Evolutionary conservation across 441 rosid species (phyloP).

Genomic region (Erodium texanum): DNA sequence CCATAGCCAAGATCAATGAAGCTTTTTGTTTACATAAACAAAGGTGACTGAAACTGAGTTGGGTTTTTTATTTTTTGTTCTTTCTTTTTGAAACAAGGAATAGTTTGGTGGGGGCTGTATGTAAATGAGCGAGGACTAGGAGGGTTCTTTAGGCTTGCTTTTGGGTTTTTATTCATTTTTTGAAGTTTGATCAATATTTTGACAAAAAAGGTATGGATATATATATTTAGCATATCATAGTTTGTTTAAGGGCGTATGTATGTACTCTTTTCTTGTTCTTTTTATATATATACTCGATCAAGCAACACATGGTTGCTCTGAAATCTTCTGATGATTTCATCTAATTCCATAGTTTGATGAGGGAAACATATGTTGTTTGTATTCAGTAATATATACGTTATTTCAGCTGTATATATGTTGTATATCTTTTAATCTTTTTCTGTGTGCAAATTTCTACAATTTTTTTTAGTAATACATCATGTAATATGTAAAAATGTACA

Average conservation of each 20-base stretch:
- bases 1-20: background rate
- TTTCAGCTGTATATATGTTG: no score
- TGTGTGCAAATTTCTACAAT: no score
- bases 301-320: background rate
- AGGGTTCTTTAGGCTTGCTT: background rate
- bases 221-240: background rate
- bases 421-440: no score
- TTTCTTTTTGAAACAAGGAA: background rate
- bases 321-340: no score
- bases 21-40: background rate
- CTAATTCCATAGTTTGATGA: no score
- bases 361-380: no score
- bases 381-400: no score
- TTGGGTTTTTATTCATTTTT: conserved; percentile 3
- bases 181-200: background rate
- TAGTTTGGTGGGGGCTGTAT: background rate
- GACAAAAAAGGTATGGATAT: no score
- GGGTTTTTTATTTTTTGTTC: background rate
- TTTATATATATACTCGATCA: background rate
- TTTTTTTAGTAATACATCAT: no score
- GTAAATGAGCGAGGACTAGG: background rate
- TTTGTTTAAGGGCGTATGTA: no score
- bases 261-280: background rate
- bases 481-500: no score
- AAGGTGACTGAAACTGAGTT: background rate